Evolutionary conservation across 345 rosid species (phyloP).

Genomic region (Noccaea bulbosa): DNA sequence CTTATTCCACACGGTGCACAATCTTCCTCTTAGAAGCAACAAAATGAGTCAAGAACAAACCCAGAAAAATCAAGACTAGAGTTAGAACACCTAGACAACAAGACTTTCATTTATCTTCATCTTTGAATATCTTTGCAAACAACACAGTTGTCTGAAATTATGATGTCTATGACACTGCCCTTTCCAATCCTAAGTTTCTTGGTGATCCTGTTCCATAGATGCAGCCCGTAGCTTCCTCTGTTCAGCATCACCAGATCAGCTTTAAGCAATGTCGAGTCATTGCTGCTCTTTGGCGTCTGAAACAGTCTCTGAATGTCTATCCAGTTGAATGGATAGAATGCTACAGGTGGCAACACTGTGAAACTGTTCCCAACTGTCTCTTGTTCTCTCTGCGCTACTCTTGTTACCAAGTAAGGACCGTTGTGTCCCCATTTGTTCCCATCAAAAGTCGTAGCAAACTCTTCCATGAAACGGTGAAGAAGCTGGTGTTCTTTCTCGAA

Average conservation of each 20-base stretch:
- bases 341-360: constrained; percentile 60
- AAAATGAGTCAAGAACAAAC: background rate
- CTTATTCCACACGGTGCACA: background rate
- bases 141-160: constrained; percentile 58
- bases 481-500: constrained; percentile 74
- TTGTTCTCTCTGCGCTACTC: constrained; percentile 55
- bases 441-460: constrained; percentile 72
- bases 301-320: constrained; percentile 57
- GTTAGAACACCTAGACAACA: background rate
- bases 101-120: constrained; percentile 12
- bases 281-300: constrained; percentile 49
- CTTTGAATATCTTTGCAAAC: constrained; percentile 48
- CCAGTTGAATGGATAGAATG: constrained; percentile 83
- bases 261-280: constrained; percentile 48
- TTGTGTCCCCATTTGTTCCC: constrained; percentile 89
- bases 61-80: constrained; percentile 1
- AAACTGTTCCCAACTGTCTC: constrained; percentile 52
- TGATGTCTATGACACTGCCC: constrained; percentile 64
- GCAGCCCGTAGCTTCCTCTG: constrained; percentile 58
- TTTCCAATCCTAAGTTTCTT: constrained; percentile 54
- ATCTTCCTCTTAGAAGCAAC: constrained; percentile 1
- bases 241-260: constrained; percentile 61
- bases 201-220: constrained; percentile 82
- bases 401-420: constrained; percentile 79
- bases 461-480: constrained; percentile 62